Evolutionary conservation across 768 basidiomycete genomes (phyloP).

Genomic region (Russula earlei): DNA sequence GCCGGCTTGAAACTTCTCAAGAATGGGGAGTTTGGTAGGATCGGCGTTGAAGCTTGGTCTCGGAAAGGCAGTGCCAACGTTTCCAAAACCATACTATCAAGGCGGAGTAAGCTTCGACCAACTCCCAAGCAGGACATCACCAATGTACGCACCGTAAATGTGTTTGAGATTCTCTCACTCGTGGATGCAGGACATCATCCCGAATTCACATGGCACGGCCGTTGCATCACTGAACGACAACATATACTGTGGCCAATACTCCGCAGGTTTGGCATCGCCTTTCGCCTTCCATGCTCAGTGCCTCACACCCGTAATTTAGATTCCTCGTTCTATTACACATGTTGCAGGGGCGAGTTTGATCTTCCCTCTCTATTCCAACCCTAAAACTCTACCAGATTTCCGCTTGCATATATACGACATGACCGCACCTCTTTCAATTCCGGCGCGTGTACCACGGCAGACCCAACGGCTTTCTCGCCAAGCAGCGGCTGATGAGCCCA

Average conservation of each 20-base stretch:
- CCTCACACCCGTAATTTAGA: conserved; percentile 35
- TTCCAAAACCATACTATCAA: conserved; percentile 39
- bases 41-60: conserved; percentile 41
- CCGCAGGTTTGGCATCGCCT: conserved; percentile 39
- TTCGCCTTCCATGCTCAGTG: not conserved
- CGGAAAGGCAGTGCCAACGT: conserved; percentile 38
- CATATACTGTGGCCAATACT: conserved; percentile 81
- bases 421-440: conserved; percentile 36
- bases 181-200: conserved; percentile 51
- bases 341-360: conserved; percentile 54
- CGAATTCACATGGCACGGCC: conserved; percentile 71
- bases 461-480: conserved; percentile 9
- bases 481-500: conserved; percentile 35
- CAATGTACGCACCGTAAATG: conserved; percentile 35
- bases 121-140: conserved; percentile 43
- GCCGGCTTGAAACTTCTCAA: conserved; percentile 56
- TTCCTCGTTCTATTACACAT: conserved; percentile 90
- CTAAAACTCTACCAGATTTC: conserved; percentile 50
- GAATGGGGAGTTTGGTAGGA: conserved; percentile 72
- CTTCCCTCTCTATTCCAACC: not conserved
- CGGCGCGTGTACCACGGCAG: conserved; percentile 12
- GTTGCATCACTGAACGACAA: conserved; percentile 66
- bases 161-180: not conserved
- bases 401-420: conserved; percentile 83
- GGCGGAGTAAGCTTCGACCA: conserved; percentile 23